Evolutionary conservation across 352 stramenopile genomes (phyloP), one percentile per base, ranked within the genome.

Genomic region (Globisporangium sylvaticum): DNA sequence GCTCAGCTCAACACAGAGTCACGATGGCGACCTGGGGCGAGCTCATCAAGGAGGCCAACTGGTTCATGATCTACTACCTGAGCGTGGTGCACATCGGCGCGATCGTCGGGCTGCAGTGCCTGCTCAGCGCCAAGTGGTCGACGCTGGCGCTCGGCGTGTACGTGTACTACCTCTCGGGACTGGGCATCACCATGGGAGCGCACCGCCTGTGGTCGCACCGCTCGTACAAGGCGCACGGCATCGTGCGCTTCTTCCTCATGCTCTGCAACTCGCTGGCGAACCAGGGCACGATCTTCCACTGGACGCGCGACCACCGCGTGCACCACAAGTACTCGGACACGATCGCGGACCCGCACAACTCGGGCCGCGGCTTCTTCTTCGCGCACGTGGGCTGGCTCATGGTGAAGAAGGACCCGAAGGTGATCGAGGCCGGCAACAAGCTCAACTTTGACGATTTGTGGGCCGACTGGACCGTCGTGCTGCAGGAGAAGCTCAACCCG

Each of bases 251-350:
- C 72, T 87, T 98, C 65, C 88, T 99, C 66, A 99, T 99, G 97
- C 84, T 99, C 22, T 98, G 89, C 74, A 99, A 98, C 77, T 97
- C 92, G 24, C 89, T 99, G 64, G 97, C 97, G 52, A 99, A 99
- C 80, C 97, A 99, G 80, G 97, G 97, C 65, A 98, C 87, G 34
- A 99, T 99, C 74, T 98, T 97, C 81, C 97, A 99, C 81, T 99
- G 97, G 97, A 84, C 86, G 9, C 93, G 97, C 39, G 97, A 99
- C 81, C 97, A 99, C 84, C 92, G 97, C 62, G 97, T 99, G 32
- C 97, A 99, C 80, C 97, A 99, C 92, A 99, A 99, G 81, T 98
- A 98, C 81, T 98, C 93, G 60, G 96, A 99, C 78, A 98, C 95
- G 18, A 79, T 90, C 22, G 88, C 88, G 4, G 92, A 97, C 66